A percentile compares a stretch with the other conserved stretches of the same genome.
These are phyloP conservation scores for Vaccinium corymbosum DNA, from an alignment of 148 eudicot species.

Conservation along the genomic window DNA sequence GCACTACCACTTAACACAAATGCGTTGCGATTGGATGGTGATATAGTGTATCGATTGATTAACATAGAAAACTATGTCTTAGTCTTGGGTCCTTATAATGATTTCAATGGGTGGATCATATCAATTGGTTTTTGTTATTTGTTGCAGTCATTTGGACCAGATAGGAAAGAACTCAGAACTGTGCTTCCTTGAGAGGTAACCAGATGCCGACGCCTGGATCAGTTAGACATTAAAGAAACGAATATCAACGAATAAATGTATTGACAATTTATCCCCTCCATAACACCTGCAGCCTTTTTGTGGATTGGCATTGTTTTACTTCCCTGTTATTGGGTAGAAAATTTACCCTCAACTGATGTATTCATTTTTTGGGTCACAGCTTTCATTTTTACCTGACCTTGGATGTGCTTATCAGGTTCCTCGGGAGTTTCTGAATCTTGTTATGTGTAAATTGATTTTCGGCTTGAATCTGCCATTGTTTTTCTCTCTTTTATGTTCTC, in stretches of 20 bases:
- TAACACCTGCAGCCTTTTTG: neutral
- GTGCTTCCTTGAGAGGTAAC: conserved; percentile 49
- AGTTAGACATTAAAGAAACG: neutral
- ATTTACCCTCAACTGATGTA: neutral
- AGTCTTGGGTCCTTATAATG: neutral
- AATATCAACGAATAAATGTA: neutral
- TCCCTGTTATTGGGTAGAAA: neutral
- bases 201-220: neutral
- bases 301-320: neutral
- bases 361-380: neutral
- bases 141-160: conserved; percentile 83
- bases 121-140: neutral
- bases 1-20: neutral
- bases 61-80: neutral
- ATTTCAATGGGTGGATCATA: neutral
- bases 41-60: neutral
- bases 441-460: neutral
- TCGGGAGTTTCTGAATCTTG: neutral
- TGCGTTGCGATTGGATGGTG: neutral
- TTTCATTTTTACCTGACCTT: conserved; percentile 1
- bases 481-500: neutral
- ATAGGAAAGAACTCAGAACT: conserved; percentile 75
- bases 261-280: neutral
- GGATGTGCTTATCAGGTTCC: conserved; percentile 8
- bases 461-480: neutral